Base-by-base conservation (phyloP, 768 basidiomycete species). In the Tricholoma flavovirens region DNA sequence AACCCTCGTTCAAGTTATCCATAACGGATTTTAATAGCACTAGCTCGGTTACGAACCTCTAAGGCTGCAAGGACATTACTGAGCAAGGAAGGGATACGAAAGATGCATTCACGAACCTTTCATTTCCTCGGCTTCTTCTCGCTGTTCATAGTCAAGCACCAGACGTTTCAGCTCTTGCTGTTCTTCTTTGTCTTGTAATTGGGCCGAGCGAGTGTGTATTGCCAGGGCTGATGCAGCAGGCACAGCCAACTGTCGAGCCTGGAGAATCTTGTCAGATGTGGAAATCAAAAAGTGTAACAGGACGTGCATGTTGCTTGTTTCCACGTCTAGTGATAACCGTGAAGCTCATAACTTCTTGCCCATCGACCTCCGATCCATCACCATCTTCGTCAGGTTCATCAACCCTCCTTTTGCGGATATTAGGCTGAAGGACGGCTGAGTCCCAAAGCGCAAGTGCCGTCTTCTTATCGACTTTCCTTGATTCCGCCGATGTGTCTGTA, bases 91-190 rank as follows among this genome's bases (percentile, higher is more conserved):
- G 53, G 19, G 14, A 50, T 10, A 29, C 30, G 24, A 49, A 40
- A 17, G 21, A 55, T 19, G 30, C 24, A 52, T 26, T 36, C 30
- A 54, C 60, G 40, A 53, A 87, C 89, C 88, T 81, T 83, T 89
- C 62, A 88, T 64, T 64, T 90, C 89, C 67, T 91, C 89, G 3
- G 81, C 87, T 71, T 92, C 91, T 69, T 93, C 92, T 32, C 87
- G 87, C 63, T 93, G 91, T 66, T 93, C 92, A 60, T 93, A 94
- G 67, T 93, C 82, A 52, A 96, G 80, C 3, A 97, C 97, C 17
- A 98, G 80, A n/a, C 87, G 84, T 75, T 99, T 99, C 62, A 99
- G 75, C 59, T 98, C 92, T 69, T 98, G 93, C 63, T 98, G 96
- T 67, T 99, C 97, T 6, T 91, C 93, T 71, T 88, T 91, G 71